A percentile compares a stretch with the other conserved stretches of the same genome.
phyloP scores from a whole-genome alignment of 2,329 filamentous ascomycete genomes.

The Grosmannia clavigera region DNA sequence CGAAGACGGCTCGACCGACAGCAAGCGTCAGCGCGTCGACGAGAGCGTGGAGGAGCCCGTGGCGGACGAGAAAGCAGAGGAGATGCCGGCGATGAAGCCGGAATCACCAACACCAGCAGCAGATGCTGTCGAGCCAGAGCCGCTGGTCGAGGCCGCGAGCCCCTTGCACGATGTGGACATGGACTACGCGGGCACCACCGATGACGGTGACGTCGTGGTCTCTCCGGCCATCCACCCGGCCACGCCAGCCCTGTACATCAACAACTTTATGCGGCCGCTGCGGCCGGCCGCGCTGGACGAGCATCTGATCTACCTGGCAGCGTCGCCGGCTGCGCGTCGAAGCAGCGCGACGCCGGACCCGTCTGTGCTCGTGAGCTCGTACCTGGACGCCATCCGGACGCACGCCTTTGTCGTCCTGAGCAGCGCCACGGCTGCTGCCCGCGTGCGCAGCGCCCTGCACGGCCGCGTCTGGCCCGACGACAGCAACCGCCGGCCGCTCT shows the following conservation, averaged over 20 bases:
- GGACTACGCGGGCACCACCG: conserved; percentile 2
- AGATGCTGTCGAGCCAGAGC: no score
- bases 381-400: conserved; percentile 73
- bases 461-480: conserved; percentile 77
- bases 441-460: conserved; percentile 67
- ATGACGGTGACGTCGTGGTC: conserved; percentile 21
- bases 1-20: conserved; percentile 15
- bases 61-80: not conserved
- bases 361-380: conserved; percentile 53
- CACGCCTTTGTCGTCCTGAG: conserved; percentile 74
- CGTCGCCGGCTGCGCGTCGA: conserved; percentile 27
- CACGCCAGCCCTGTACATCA: conserved; percentile 74
- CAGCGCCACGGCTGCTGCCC: conserved; percentile 56
- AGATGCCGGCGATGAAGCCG: not conserved
- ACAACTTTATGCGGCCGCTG: conserved; percentile 79
- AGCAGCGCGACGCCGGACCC: conserved; percentile 34
- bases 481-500: conserved; percentile 68
- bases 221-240: conserved; percentile 55
- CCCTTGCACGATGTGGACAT: not conserved
- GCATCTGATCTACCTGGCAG: conserved; percentile 58
- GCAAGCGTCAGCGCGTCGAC: conserved; percentile 27
- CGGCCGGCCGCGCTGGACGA: conserved; percentile 53
- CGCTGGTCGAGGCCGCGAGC: no score
- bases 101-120: not conserved
- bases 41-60: not conserved